Percentiles rank a stretch among this genome's conserved stretches.
These are phyloP conservation scores for Rhytidhysteron rufulum DNA, from an alignment of 2,329 filamentous ascomycete species.

Conservation along the genomic window DNA sequence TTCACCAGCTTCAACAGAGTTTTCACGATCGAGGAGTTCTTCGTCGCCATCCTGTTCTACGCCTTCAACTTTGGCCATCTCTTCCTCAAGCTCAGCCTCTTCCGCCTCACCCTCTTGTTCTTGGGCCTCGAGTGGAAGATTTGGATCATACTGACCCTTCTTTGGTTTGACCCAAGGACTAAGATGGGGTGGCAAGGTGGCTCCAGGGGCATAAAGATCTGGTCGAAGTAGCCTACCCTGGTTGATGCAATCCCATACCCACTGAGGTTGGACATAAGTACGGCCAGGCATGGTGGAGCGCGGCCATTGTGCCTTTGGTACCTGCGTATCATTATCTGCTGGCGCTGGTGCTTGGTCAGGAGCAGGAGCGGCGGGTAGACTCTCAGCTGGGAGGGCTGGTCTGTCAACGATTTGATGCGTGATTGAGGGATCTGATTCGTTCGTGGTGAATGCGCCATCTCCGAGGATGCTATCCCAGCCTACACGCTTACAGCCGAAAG, in stretches of 20 bases:
- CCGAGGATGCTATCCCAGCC: slow-evolving; percentile 92
- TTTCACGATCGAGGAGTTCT: slow-evolving; percentile 34
- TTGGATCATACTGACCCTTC: slow-evolving; percentile 88
- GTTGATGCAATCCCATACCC: slow-evolving; percentile 97
- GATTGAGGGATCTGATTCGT: slow-evolving; percentile 82
- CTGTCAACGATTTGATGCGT: slow-evolving; percentile 96
- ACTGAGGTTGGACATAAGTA: slow-evolving; percentile 93
- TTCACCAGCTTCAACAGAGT: slow-evolving; percentile 45
- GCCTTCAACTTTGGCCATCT: slow-evolving; percentile 40
- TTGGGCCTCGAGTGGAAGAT: slow-evolving; percentile 77
- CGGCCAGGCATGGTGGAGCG: slow-evolving; percentile 83
- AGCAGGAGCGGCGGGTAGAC: slow-evolving; percentile 36
- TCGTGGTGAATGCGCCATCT: slow-evolving; percentile 85
- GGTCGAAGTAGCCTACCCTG: slow-evolving; percentile 82
- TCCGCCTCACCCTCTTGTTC: slow-evolving; percentile 83
- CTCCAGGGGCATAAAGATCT: slow-evolving; percentile 85
- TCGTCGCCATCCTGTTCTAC: slow-evolving; percentile 29
- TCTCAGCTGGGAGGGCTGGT: slow-evolving; percentile 57
- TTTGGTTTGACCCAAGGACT: slow-evolving; percentile 91
- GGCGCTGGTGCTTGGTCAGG: slow-evolving; percentile 33
- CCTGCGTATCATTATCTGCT: slow-evolving; percentile 52
- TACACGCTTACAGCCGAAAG: slow-evolving; percentile 93
- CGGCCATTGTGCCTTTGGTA: slow-evolving; percentile 43
- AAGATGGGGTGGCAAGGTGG: slow-evolving; percentile 85
- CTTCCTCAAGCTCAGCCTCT: slow-evolving; percentile 51